Evolutionary conservation across 768 basidiomycete genomes (phyloP).

Genomic region (Cantharellus cinnabarinus): DNA sequence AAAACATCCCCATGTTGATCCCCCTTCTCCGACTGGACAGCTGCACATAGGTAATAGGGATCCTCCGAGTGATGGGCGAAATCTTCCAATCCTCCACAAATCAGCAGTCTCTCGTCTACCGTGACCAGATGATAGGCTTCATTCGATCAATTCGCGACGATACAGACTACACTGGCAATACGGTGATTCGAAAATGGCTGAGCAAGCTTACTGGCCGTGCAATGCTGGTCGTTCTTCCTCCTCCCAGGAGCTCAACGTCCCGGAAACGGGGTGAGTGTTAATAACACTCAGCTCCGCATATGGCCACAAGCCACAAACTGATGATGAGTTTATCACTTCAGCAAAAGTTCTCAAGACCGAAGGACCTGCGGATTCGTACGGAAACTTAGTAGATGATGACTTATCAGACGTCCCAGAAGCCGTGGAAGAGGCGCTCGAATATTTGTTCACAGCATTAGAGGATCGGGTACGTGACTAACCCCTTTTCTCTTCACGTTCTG

Average conservation of each 20-base stretch:
- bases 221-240: constrained; percentile 37
- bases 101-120: constrained; percentile 28
- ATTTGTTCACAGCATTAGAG: constrained; percentile 49
- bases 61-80: constrained; percentile 49
- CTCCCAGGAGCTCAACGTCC: constrained; percentile 7
- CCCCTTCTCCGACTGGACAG: background rate
- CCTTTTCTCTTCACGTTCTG: background rate
- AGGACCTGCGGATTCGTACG: too few species aligned
- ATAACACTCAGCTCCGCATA: too few species aligned
- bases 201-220: constrained; percentile 49
- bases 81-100: constrained; percentile 42
- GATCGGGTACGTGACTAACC: constrained; percentile 41
- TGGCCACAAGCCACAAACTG: too few species aligned
- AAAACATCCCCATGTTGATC: background rate
- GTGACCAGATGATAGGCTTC: constrained; percentile 26
- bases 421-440: constrained; percentile 52
- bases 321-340: too few species aligned
- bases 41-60: constrained; percentile 24
- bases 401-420: constrained; percentile 47
- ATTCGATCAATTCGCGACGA: constrained; percentile 24
- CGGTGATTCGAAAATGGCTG: constrained; percentile 45
- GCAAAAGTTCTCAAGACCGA: too few species aligned
- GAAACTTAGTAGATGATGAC: too few species aligned
- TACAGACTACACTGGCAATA: constrained; percentile 29
- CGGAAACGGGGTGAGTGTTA: too few species aligned